phyloP scores from a whole-genome alignment of 2,329 filamentous ascomycete species.

The Aspergillus tanneri region DNA sequence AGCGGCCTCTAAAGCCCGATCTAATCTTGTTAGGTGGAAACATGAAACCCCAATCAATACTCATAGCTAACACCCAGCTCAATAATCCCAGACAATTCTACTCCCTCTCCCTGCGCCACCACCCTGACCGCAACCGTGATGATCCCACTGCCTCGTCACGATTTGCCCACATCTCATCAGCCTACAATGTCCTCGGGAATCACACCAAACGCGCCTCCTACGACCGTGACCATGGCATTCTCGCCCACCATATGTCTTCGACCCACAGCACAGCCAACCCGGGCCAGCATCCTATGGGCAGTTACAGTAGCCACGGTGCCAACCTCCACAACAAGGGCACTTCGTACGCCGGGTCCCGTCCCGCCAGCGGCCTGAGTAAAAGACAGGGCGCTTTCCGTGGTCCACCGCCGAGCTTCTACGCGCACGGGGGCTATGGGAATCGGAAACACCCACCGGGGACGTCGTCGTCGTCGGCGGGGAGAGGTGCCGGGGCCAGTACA shows the following conservation, averaged over 20 bases:
- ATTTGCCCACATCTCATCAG: constrained; percentile 81
- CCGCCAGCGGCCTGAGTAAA: constrained; percentile 76
- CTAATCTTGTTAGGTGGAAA: too few relatives aligned
- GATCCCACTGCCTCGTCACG: constrained; percentile 70
- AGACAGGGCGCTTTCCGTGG: constrained; percentile 75
- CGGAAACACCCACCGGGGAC: constrained; percentile 19
- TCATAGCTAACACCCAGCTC: neutral
- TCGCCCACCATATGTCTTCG: constrained; percentile 27
- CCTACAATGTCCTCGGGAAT: constrained; percentile 74
- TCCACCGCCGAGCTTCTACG: constrained; percentile 86
- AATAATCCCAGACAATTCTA: constrained; percentile 67
- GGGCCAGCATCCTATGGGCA: constrained; percentile 48
- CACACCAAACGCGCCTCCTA: constrained; percentile 74
- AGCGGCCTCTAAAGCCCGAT: neutral
- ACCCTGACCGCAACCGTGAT: constrained; percentile 83
- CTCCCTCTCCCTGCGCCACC: constrained; percentile 82
- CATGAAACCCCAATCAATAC: neutral
- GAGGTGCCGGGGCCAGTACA: constrained; percentile 11
- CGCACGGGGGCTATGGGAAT: constrained; percentile 72
- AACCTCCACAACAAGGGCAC: constrained; percentile 31
- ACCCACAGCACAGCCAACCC: constrained; percentile 33
- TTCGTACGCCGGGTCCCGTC: constrained; percentile 59
- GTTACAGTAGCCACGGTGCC: constrained; percentile 53
- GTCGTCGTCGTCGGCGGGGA: constrained; percentile 11
- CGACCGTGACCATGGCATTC: constrained; percentile 60